Evolutionary conservation across 108 stramenopile genomes (phyloP).

Genomic region (Pseudonitzschia multiseries): DNA sequence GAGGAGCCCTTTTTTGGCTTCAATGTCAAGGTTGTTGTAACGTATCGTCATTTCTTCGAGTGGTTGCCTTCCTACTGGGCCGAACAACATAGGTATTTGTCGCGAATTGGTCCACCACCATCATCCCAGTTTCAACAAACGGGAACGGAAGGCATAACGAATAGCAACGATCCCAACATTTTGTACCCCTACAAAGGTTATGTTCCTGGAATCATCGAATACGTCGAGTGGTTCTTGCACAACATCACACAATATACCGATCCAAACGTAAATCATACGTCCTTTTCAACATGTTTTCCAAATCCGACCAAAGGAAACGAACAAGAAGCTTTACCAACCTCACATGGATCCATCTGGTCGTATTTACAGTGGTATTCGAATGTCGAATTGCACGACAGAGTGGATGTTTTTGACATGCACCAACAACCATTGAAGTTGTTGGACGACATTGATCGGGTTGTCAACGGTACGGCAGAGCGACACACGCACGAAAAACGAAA

Average conservation of each 20-base stretch:
- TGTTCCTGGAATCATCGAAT: not conserved
- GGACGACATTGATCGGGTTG: not conserved
- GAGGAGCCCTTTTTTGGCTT: slow-evolving; percentile 12
- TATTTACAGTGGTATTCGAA: slow-evolving; percentile 4
- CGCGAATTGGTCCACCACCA: not conserved
- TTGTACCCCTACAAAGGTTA: slow-evolving; percentile 8
- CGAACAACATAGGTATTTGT: not conserved
- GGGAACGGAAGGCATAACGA: not conserved
- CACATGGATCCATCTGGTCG: not conserved
- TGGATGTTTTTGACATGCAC: slow-evolving; percentile 12
- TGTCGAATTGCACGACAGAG: not conserved
- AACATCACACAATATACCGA: not conserved
- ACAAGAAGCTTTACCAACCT: not conserved
- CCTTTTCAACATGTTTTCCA: not conserved
- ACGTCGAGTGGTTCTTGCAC: slow-evolving; percentile 2
- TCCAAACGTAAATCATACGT: not conserved
- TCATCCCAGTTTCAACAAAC: not conserved
- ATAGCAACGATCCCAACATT: not conserved
- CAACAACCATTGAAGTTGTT: not conserved
- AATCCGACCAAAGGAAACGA: not conserved
- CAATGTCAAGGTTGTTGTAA: slow-evolving; percentile 6
- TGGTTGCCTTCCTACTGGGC: slow-evolving; percentile 11
- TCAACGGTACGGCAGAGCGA: too few relatives aligned
- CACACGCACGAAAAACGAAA: not conserved
- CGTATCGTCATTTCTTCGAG: slow-evolving; percentile 10